Evolutionary conservation across 1,139 yeast genomes (phyloP).

Genomic region (Oligophagozyma castellii): DNA sequence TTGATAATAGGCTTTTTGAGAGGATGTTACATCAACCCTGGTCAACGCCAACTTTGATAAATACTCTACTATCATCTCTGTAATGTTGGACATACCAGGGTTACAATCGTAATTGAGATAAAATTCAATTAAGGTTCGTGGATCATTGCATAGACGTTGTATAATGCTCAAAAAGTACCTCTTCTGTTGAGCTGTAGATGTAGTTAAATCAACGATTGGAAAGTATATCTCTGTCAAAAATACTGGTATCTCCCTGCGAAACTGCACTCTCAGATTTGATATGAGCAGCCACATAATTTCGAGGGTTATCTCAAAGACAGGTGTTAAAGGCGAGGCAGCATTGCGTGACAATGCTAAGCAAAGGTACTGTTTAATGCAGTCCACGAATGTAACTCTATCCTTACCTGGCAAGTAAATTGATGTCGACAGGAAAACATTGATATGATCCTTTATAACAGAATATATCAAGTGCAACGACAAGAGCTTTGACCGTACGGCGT

Average conservation of each 20-base stretch:
- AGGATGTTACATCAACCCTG: slow-evolving; percentile 56
- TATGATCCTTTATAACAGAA: slow-evolving; percentile 72
- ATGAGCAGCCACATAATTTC: slow-evolving; percentile 89
- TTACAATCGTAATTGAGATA: slow-evolving; percentile 95
- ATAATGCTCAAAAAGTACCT: slow-evolving; percentile 69
- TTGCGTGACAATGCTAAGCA: slow-evolving; percentile 77
- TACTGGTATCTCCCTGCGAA: slow-evolving; percentile 87
- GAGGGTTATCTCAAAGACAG: slow-evolving; percentile 81
- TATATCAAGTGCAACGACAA: slow-evolving; percentile 81
- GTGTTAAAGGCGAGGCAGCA: slow-evolving; percentile 84
- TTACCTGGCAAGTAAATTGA: slow-evolving; percentile 46
- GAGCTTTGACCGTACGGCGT: slow-evolving; percentile 80
- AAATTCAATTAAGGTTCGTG: slow-evolving; percentile 80
- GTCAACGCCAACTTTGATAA: slow-evolving; percentile 61
- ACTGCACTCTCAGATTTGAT: slow-evolving; percentile 70
- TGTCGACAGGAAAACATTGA: slow-evolving; percentile 62
- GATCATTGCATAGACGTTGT: slow-evolving; percentile 73
- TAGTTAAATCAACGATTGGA: slow-evolving; percentile 84
- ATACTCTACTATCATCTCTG: slow-evolving; percentile 70
- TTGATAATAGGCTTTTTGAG: slow-evolving; percentile 51
- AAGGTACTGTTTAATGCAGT: slow-evolving; percentile 73
- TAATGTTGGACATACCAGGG: slow-evolving; percentile 65
- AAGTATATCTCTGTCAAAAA: slow-evolving; percentile 87
- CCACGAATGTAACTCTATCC: slow-evolving; percentile 53
- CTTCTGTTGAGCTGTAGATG: slow-evolving; percentile 87